Base-by-base conservation (phyloP, 805 yeast genomes). In the Ogataea methanolica region DNA sequence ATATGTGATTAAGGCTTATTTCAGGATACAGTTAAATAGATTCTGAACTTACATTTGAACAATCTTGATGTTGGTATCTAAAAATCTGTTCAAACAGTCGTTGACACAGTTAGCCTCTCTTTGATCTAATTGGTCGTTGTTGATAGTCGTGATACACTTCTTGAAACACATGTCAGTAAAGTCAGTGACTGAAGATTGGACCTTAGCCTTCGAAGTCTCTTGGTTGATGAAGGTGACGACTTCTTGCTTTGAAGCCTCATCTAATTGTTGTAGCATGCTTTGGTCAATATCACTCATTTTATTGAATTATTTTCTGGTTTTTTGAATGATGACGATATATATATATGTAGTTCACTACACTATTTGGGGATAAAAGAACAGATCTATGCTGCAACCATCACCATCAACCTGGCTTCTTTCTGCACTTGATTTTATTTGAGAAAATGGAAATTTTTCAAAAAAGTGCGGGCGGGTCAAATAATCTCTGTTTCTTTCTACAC, bases 141-240 rank as follows among this genome's bases (percentile, higher is more conserved):
- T 68, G 43, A 79, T 65, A 5, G 69, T 50, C 42, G 71, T 69
- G 44, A 89, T 77, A 67, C 98, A 91, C 69, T 87, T 86, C 65
- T 85, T 87, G 76, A 89, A 91, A 66, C 98, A 91, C 74, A 84
- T 75, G 62, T 89, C 91, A 26, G 97, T 90, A 77, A 88, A 89
- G 60, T 76, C 80, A 65, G 91, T 96, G 51, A 91, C 86, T 33
- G 95, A 81, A 71, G 79, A 76, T 66, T 89, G 96, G 31, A 91
- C 88, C 69, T 89, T 88, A 47, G 92, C 83, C 71, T 87, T 88
- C 53, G 94, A 79, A 62, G 85, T 84, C 69, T 91, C 97, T 14
- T 84, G 70, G 62, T 89, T 95, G 42, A 90, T 72, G 71, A 88
- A 90, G 47, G 76, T 74, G 58, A 82, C 73, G 43, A 90, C 80